Evolutionary conservation across 2,329 filamentous ascomycete species (phyloP).

Genomic region (Fonsecaea nubica): DNA sequence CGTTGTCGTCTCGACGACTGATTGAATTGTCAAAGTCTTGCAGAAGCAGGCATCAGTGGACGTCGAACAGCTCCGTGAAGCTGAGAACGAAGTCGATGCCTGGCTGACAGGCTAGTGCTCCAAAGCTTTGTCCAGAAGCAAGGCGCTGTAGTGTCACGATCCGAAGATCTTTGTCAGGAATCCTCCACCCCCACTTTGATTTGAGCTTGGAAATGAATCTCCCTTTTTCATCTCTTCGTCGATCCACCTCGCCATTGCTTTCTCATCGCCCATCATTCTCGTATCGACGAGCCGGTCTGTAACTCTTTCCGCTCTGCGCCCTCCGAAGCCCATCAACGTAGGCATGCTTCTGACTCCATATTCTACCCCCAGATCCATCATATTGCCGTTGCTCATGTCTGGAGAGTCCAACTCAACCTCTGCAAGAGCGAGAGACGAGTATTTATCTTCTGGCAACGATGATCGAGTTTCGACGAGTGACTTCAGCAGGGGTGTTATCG

Average conservation of each 20-base stretch:
- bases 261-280: constrained; percentile 34
- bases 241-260: constrained; percentile 35
- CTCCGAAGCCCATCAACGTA: constrained; percentile 39
- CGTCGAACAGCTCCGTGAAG: background rate
- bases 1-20: background rate
- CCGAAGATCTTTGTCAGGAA: constrained; percentile 35
- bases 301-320: constrained; percentile 38
- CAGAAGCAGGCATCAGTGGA: background rate
- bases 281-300: constrained; percentile 38
- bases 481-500: constrained; percentile 38
- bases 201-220: constrained; percentile 31
- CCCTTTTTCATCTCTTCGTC: constrained; percentile 39
- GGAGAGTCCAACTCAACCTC: constrained; percentile 39
- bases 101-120: background rate
- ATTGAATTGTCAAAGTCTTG: background rate
- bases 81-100: background rate
- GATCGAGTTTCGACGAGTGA: constrained; percentile 35
- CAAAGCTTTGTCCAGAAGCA: background rate
- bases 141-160: constrained; percentile 1
- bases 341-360: constrained; percentile 40
- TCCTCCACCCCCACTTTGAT: constrained; percentile 20
- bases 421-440: constrained; percentile 36
- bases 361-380: constrained; percentile 39
- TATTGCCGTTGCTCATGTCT: constrained; percentile 43
- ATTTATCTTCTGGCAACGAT: constrained; percentile 30